Evolutionary conservation across 371 early-diverging fungal species (phyloP), one percentile per base, ranked within the genome.

Genomic region (Fennellomyces sp.): DNA sequence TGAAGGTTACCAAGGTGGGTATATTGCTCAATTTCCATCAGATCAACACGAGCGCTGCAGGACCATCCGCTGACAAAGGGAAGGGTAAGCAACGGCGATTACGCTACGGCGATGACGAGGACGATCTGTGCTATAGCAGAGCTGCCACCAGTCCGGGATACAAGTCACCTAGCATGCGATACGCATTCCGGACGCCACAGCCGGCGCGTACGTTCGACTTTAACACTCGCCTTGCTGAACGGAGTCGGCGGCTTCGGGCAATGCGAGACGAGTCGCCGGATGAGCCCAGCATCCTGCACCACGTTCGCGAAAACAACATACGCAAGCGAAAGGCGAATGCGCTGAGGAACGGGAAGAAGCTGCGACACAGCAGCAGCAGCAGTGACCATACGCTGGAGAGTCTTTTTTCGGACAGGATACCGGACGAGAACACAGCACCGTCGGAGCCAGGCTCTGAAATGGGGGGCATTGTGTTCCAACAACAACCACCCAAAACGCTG

Each of bases 161-260:
- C 19, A 61, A 61, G 21, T 62, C 61, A 36, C 54, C 58, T 3
- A 52, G 49, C 7, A 15, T 49, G 31, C 35, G 55, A 3, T 38
- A 31, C 2, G 55, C 56, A 0, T 78, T 78, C 61, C 65, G 66
- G 23, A 72, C 78, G 50, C 78, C 78, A n/a, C 78, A 74, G 39
- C 51, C 68, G 0, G 33, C 47, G 19, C 67, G 78, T 23, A 56
- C 58, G 0, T 35, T 30, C 33, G 29, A 56, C 29, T 36, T 51
- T 17, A 33, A 52, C 38, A 6, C 47, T 7, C 29, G 30, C 3
- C 28, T 49, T 23, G 55, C 60, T 15, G 31, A 29, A 30, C 39
- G 33, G 8, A 48, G 30, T 26, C 19, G 56, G 49, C 19, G 33
- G n/a, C 47, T 25, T n/a, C 59, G 19, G 19, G 17, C 36, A 35